phyloP scores from a whole-genome alignment of 345 rosid genomes.

The Rhodomyrtus tomentosa region DNA sequence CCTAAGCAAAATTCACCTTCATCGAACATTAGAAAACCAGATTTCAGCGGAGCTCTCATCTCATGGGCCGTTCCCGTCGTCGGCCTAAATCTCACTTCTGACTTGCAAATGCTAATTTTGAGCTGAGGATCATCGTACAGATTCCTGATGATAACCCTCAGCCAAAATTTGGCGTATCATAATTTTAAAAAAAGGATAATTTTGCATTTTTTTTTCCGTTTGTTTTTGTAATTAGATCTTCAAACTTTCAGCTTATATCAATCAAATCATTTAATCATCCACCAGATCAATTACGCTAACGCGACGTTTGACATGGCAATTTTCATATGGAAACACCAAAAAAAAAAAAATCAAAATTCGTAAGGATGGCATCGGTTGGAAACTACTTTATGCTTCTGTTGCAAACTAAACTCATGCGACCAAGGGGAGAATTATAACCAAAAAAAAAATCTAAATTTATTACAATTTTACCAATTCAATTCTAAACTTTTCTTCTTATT shows the following conservation, averaged over 20 bases:
- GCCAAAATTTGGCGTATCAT: background rate
- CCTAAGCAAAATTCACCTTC: background rate
- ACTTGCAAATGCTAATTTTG: background rate
- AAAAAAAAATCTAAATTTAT: no score
- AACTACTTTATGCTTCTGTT: background rate
- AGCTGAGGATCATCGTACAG: background rate
- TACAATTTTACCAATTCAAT: no score
- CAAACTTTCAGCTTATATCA: background rate
- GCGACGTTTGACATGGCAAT: background rate
- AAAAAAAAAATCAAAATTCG: background rate
- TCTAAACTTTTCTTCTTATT: no score
- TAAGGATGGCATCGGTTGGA: rapidly evolving
- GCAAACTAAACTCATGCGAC: background rate
- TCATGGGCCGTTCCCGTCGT: background rate
- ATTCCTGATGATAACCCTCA: background rate
- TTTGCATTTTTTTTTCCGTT: background rate
- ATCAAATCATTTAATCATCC: background rate
- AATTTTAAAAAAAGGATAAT: background rate
- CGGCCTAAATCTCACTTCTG: background rate
- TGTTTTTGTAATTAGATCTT: background rate
- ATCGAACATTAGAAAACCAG: background rate
- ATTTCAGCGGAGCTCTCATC: background rate
- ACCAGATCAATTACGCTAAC: background rate
- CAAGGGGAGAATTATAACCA: no score
- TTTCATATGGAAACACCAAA: background rate